phyloP scores from a whole-genome alignment of 2,329 filamentous ascomycete species.

The Pseudonectria foliicola region DNA sequence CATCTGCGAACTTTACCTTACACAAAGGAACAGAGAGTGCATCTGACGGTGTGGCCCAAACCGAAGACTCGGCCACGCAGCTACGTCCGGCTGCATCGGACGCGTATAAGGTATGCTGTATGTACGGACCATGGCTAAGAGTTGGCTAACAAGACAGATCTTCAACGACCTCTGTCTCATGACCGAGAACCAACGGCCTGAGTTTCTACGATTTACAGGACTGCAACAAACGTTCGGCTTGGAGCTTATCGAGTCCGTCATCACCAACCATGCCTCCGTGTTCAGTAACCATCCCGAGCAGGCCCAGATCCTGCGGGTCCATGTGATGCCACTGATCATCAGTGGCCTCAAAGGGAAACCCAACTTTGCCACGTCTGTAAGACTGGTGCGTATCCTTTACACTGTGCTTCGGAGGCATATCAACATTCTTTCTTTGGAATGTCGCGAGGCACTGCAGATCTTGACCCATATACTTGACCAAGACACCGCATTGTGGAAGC shows the following conservation, averaged over 20 bases:
- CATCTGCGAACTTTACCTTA: not conserved
- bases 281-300: slow-evolving; percentile 77
- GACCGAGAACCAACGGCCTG: slow-evolving; percentile 74
- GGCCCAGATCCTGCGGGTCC: slow-evolving; percentile 65
- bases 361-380: slow-evolving; percentile 74
- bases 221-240: slow-evolving; percentile 78
- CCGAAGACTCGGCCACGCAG: slow-evolving; percentile 16
- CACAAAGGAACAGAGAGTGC: not conserved
- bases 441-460: slow-evolving; percentile 73
- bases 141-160: slow-evolving; percentile 41
- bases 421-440: slow-evolving; percentile 65
- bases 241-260: slow-evolving; percentile 84
- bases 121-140: not conserved
- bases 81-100: slow-evolving; percentile 74
- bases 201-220: slow-evolving; percentile 72
- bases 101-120: slow-evolving; percentile 59
- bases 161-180: slow-evolving; percentile 87
- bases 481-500: slow-evolving; percentile 77
- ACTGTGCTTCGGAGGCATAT: slow-evolving; percentile 75
- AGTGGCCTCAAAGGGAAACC: slow-evolving; percentile 70
- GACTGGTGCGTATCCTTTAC: slow-evolving; percentile 75
- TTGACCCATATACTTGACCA: slow-evolving; percentile 84
- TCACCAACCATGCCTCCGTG: slow-evolving; percentile 76
- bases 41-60: no score
- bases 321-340: slow-evolving; percentile 78